These are phyloP conservation scores for Aphanoascus verrucosus DNA, from an alignment of 2,329 filamentous ascomycete genomes.

Conservation along the genomic window DNA sequence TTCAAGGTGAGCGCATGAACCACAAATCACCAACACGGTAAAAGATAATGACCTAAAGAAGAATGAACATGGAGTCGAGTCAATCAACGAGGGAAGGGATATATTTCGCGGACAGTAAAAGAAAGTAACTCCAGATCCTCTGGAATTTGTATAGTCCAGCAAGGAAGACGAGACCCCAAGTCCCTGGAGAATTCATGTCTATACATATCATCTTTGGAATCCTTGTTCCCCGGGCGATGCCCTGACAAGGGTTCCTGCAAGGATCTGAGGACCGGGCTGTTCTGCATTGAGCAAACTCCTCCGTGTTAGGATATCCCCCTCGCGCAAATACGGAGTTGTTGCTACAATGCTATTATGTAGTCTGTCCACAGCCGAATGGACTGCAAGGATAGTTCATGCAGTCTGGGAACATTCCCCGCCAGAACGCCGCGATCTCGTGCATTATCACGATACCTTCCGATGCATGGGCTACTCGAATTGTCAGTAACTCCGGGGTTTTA, in stretches of 20 bases:
- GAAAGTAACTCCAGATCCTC: neutral
- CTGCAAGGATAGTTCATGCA: neutral
- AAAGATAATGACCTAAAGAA: neutral
- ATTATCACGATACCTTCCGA: no score
- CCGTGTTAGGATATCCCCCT: neutral
- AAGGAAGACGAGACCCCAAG: neutral
- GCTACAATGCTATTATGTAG: neutral
- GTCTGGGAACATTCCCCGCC: neutral
- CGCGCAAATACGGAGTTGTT: neutral
- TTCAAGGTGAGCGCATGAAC: neutral
- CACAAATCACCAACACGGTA: no score
- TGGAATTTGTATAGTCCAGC: neutral
- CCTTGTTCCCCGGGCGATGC: constrained; percentile 1
- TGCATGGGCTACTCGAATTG: neutral
- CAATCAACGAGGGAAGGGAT: neutral
- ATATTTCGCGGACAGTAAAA: neutral
- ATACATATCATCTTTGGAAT: constrained; percentile 4
- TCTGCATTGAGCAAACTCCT: neutral
- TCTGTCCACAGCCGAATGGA: no score
- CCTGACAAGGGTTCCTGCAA: neutral
- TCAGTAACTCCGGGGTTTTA: neutral
- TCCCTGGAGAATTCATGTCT: constrained; percentile 3
- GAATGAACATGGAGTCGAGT: neutral
- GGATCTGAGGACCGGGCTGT: neutral
- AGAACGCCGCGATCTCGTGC: no score